A percentile compares a stretch with the other conserved stretches of the same genome.
These are phyloP conservation scores for Trypanosoma conorhini DNA, from an alignment of 208 protist genomes.

Conservation along the genomic window DNA sequence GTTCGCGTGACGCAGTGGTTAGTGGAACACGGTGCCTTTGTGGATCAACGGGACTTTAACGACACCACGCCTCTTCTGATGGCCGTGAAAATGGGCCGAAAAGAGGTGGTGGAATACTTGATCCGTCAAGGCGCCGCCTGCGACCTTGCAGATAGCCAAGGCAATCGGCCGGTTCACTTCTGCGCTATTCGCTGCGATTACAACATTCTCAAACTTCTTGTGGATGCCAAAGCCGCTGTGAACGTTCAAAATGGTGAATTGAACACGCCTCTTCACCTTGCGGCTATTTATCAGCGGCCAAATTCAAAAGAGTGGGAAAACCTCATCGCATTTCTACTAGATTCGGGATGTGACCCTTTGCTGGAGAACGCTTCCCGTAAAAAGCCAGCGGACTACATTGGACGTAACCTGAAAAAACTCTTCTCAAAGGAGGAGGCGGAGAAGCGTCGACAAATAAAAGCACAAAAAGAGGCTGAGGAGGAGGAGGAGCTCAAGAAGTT, in stretches of 20 bases:
- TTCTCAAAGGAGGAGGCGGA: constrained; percentile 77
- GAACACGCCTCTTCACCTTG: constrained; percentile 85
- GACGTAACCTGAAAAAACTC: constrained; percentile 70
- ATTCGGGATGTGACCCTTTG: constrained; percentile 66
- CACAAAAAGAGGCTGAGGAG: constrained; percentile 35
- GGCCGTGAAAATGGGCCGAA: constrained; percentile 90
- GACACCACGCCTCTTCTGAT: constrained; percentile 85
- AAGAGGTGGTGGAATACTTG: constrained; percentile 74
- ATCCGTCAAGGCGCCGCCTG: constrained; percentile 65
- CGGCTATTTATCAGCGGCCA: constrained; percentile 67
- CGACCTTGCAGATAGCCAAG: constrained; percentile 68
- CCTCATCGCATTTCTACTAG: constrained; percentile 69
- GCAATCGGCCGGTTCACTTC: constrained; percentile 85
- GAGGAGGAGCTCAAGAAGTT: constrained; percentile 47
- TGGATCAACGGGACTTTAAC: constrained; percentile 72
- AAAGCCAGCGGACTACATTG: constrained; percentile 80
- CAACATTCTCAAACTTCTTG: constrained; percentile 73
- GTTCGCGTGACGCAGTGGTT: constrained; percentile 87
- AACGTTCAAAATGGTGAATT: constrained; percentile 74
- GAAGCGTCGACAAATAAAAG: constrained; percentile 34
- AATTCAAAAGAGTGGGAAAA: constrained; percentile 89
- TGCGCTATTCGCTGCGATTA: constrained; percentile 87
- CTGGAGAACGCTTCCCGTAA: constrained; percentile 82
- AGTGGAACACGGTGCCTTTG: constrained; percentile 82
- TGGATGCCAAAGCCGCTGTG: constrained; percentile 53